Evolutionary conservation across 345 rosid genomes (phyloP), one percentile per base, ranked within the genome.

Genomic region (Moricandia moricandioides): DNA sequence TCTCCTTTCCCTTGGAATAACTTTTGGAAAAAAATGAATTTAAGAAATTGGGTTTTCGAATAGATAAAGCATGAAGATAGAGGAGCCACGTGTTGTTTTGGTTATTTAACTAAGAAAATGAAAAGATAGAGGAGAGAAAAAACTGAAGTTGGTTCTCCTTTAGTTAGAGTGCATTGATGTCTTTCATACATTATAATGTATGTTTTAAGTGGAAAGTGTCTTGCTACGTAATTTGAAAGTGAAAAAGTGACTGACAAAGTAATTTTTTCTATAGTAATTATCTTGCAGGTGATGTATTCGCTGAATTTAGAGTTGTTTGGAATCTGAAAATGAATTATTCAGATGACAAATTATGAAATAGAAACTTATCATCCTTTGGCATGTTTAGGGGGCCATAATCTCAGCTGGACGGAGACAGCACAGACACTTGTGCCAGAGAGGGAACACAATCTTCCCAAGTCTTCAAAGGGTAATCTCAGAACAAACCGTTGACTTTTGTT

Each of bases 401-500:
- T 75, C 63, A 69, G 70, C 70, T 76, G 74, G 70, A 70, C 39
- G 33, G 52, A 70, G 70, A 76, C 65, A 57, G 70, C 71, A 62
- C 52, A 45, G 4, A 67, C 65, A 69, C 80, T 76, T 76, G 71
- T 76, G 80, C 75, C 80, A 77, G 75, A 70, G 65, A 70, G 60
- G 75, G 75, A 63, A 76, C 75, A 70, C 74, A 62, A 77, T 70
- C 66, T 70, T 77, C 71, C 80, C 73, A 70, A 64, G 75, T 63
- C 75, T 77, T 77, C 69, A 77, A 77, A 70, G 80, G 80, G 75
- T 70, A 77, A 76, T 63, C 80, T 63, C 75, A 70, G 51, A 70
- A 70, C 21, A 77, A 70, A 77, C 75, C 71, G 71, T 77, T 77
- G 80, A 77, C 80, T 76, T 21, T 76, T 70, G 3, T 54, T 1